These are phyloP conservation scores for Paraleonurus japonicus DNA, from an alignment of 257 asterid genomes.

Conservation along the genomic window DNA sequence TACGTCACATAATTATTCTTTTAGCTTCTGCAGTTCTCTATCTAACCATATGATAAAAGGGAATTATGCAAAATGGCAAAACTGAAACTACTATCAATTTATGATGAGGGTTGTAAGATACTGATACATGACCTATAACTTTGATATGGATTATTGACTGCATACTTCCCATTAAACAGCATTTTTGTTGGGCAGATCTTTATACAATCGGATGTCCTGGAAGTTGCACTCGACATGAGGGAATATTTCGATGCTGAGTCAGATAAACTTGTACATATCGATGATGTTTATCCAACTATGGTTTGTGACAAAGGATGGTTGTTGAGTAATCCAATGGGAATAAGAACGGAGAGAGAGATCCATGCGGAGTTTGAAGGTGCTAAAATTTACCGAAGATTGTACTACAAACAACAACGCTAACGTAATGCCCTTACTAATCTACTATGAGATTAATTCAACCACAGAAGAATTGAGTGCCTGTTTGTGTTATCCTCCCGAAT, in stretches of 20 bases:
- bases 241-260: conserved; percentile 56
- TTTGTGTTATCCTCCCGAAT: not conserved
- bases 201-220: conserved; percentile 81
- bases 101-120: not conserved
- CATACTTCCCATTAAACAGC: not conserved
- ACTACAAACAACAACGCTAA: conserved; percentile 51
- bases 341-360: conserved; percentile 84
- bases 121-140: not conserved
- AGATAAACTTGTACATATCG: conserved; percentile 55
- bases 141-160: not conserved
- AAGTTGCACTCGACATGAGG: conserved; percentile 89
- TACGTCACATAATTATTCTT: conserved; percentile 21
- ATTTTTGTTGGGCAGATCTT: conserved; percentile 53
- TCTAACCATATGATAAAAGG: not conserved
- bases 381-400: conserved; percentile 73
- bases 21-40: not conserved
- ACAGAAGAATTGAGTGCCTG: not conserved
- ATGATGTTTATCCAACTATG: conserved; percentile 37
- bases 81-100: not conserved
- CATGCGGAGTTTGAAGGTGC: conserved; percentile 89
- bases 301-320: conserved; percentile 75
- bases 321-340: conserved; percentile 79
- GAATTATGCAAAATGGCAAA: not conserved
- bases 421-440: not conserved
- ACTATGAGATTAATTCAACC: not conserved